phyloP scores from a whole-genome alignment of 768 basidiomycete species.

The Naematelia encephala region DNA sequence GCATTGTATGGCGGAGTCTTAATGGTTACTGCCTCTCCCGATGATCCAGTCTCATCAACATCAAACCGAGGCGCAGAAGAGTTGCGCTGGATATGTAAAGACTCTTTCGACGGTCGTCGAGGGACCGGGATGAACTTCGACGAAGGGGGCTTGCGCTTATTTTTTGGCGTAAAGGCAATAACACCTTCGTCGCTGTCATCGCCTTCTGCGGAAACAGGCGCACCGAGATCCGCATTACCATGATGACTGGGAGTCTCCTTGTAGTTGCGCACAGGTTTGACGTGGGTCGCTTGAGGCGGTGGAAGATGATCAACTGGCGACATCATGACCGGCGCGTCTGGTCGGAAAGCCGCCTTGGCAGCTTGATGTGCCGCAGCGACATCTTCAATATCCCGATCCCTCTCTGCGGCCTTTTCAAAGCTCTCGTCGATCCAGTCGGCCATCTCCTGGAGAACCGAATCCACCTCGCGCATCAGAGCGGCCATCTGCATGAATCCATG shows the following conservation, averaged over 20 bases:
- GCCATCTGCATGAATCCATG: slow-evolving; percentile 98
- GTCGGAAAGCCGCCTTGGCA: slow-evolving; percentile 30
- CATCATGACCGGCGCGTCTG: slow-evolving; percentile 24
- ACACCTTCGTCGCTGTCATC: slow-evolving; percentile 59
- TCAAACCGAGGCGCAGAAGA: slow-evolving; percentile 42
- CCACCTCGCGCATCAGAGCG: slow-evolving; percentile 73
- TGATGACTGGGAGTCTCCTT: slow-evolving; percentile 28
- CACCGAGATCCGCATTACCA: slow-evolving; percentile 39
- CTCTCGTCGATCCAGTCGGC: slow-evolving; percentile 87
- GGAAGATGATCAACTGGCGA: slow-evolving; percentile 22
- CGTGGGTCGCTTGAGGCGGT: slow-evolving; percentile 27
- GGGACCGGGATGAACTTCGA: slow-evolving; percentile 33
- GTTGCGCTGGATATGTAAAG: slow-evolving; percentile 24
- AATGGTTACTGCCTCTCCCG: slow-evolving; percentile 31
- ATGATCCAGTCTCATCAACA: slow-evolving; percentile 39
- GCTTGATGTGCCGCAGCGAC: slow-evolving; percentile 32
- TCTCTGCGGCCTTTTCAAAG: slow-evolving; percentile 54
- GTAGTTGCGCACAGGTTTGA: slow-evolving; percentile 42
- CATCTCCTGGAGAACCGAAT: slow-evolving; percentile 71
- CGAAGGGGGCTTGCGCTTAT: slow-evolving; percentile 32
- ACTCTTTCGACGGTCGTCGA: slow-evolving; percentile 30
- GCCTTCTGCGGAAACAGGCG: slow-evolving; percentile 13
- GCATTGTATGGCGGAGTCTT: slow-evolving; percentile 29
- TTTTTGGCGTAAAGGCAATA: slow-evolving; percentile 68
- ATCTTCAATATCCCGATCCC: slow-evolving; percentile 31